Evolutionary conservation across 139 green algal species (phyloP).

Genomic region (Chlorella vulgaris): DNA sequence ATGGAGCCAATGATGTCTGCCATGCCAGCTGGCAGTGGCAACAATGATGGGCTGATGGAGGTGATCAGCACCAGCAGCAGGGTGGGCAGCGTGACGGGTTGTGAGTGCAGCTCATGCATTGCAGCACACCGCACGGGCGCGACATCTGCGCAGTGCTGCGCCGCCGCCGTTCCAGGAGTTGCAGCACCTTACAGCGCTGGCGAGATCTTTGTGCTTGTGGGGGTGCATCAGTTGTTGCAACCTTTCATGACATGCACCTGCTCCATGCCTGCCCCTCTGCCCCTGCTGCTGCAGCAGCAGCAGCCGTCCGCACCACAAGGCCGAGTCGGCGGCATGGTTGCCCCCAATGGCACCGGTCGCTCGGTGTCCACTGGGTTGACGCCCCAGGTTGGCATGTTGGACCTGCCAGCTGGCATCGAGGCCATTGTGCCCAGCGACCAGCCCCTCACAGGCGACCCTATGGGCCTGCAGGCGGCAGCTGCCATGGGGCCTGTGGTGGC

Average conservation of each 20-base stretch:
- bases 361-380: conserved; percentile 20
- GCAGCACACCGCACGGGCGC: too few species aligned
- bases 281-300: too few species aligned
- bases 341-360: background rate
- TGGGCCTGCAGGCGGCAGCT: conserved; percentile 7
- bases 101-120: too few species aligned
- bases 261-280: too few species aligned
- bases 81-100: too few species aligned
- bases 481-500: conserved; percentile 13
- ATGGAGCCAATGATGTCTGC: background rate
- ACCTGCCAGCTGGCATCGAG: conserved; percentile 29
- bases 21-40: conserved; percentile 2
- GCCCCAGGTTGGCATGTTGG: background rate
- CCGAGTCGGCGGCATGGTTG: background rate
- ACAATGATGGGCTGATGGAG: background rate
- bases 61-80: background rate
- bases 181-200: too few species aligned
- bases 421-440: conserved; percentile 5
- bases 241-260: too few species aligned
- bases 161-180: too few species aligned
- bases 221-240: too few species aligned
- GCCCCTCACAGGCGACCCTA: conserved; percentile 31
- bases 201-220: too few species aligned
- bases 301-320: too few species aligned
- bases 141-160: too few species aligned